Evolutionary conservation across 805 yeast species (phyloP).

Genomic region (Starmerella sp.): DNA sequence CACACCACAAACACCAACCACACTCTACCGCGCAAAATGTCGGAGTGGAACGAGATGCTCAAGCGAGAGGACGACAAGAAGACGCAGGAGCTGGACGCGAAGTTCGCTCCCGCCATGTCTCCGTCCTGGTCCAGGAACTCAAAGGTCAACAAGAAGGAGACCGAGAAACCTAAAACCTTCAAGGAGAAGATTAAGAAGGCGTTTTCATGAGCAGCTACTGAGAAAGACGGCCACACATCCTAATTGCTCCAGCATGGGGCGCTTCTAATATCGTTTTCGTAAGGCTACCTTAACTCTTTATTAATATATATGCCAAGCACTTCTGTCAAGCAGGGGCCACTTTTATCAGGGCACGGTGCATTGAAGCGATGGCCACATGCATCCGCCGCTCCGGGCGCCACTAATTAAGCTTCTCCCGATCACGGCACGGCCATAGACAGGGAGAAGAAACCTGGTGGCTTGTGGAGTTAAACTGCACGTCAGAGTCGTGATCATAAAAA

Average conservation of each 20-base stretch:
- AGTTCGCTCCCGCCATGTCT: slow-evolving; percentile 25
- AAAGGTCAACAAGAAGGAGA: slow-evolving; percentile 5
- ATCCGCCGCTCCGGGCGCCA: no score
- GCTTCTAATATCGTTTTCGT: no score
- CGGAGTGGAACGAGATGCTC: slow-evolving; percentile 16
- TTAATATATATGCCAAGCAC: no score
- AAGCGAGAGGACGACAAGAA: slow-evolving; percentile 14
- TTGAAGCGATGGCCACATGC: no score
- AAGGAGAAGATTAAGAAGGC: slow-evolving; percentile 23
- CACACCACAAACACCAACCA: background rate
- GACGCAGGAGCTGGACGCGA: slow-evolving; percentile 20
- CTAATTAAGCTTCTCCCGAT: no score
- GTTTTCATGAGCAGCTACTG: slow-evolving; percentile 6
- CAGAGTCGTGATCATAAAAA: background rate
- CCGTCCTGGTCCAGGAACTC: slow-evolving; percentile 24
- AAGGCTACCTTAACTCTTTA: no score
- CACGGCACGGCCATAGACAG: no score
- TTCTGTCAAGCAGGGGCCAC: no score
- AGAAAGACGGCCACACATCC: background rate
- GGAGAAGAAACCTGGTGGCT: background rate
- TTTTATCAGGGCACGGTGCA: no score
- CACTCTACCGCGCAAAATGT: slow-evolving; percentile 5
- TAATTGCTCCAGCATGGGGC: no score
- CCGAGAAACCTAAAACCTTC: slow-evolving; percentile 11
- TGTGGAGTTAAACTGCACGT: background rate